phyloP scores from a whole-genome alignment of 345 rosid genomes.

The Ceriops decandra region DNA sequence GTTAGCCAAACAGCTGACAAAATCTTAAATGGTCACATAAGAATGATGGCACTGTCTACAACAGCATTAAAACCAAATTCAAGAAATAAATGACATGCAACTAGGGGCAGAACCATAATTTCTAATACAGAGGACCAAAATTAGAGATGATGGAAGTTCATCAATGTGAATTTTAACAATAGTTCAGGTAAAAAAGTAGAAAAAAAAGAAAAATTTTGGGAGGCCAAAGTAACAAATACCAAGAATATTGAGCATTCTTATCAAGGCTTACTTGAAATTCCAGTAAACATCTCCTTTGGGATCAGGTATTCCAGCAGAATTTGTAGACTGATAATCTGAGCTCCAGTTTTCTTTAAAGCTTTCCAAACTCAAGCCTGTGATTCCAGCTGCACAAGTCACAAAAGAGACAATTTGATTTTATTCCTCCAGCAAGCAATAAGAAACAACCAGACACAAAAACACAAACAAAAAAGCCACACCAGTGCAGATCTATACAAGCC shows the following conservation, averaged over 20 bases:
- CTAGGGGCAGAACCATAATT: too few species aligned
- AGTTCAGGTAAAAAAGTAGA: too few species aligned
- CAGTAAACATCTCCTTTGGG: conserved; percentile 63
- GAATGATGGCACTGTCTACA: neutral
- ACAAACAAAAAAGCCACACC: too few species aligned
- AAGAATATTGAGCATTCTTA: conserved; percentile 21
- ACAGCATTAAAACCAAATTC: neutral
- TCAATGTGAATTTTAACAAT: too few species aligned
- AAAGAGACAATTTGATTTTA: conserved; percentile 2
- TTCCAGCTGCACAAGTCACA: conserved; percentile 54
- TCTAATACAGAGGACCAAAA: too few species aligned
- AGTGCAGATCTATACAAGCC: too few species aligned
- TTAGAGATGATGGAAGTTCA: too few species aligned
- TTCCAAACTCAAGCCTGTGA: conserved; percentile 74
- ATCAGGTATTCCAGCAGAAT: conserved; percentile 93
- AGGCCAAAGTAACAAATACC: conserved; percentile 5
- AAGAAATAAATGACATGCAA: conserved; percentile 7
- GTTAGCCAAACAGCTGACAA: neutral
- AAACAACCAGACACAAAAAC: neutral
- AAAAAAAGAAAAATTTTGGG: too few species aligned
- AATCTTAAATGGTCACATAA: conserved; percentile 2
- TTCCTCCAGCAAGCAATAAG: neutral
- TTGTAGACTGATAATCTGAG: conserved; percentile 82
- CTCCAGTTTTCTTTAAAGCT: conserved; percentile 92
- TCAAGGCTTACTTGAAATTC: conserved; percentile 76